Percentiles rank a stretch among this genome's conserved stretches.
Conservation (phyloP, 768 basidiomycete species). For the Pleurotus citrinopileatus region DNA sequence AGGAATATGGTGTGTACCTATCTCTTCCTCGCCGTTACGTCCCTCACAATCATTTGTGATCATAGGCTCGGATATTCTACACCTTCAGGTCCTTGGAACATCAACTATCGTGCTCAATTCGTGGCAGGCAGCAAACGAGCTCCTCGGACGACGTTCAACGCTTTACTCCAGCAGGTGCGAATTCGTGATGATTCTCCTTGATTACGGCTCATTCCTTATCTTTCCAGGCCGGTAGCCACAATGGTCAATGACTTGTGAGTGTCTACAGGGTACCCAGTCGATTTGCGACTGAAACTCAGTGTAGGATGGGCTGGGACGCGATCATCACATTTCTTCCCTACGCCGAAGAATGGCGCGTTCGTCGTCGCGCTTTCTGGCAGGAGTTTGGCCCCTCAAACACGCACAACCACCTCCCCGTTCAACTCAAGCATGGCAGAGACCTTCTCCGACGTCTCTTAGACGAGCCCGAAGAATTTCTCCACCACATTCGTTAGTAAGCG, state of each 20-base stretch:
- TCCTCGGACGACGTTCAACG: conserved; percentile 36
- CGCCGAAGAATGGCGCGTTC: conserved; percentile 36
- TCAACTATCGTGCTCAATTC: conserved; percentile 35
- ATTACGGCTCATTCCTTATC: background rate
- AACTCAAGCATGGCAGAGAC: conserved; percentile 25
- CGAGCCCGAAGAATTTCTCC: conserved; percentile 34
- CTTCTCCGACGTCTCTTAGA: conserved; percentile 32
- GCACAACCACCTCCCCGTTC: conserved; percentile 25
- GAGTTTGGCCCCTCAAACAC: conserved; percentile 34
- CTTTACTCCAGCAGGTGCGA: conserved; percentile 37
- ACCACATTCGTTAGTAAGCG: conserved; percentile 34
- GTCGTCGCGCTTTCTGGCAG: conserved; percentile 38
- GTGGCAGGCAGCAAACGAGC: conserved; percentile 30
- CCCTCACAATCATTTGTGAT: background rate
- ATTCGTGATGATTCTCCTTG: background rate
- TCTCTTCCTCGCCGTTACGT: background rate
- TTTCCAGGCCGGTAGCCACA: conserved; percentile 21
- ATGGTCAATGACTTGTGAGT: conserved; percentile 27
- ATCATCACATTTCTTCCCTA: conserved; percentile 37
- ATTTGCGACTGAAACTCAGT: background rate
- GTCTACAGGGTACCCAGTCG: background rate
- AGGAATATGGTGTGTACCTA: conserved; percentile 14
- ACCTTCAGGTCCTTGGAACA: conserved; percentile 26
- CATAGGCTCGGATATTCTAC: conserved; percentile 28
- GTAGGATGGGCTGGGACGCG: conserved; percentile 41